A percentile compares a stretch with the other conserved stretches of the same genome.
Evolutionary conservation across 2,329 filamentous ascomycete genomes (phyloP).

Genomic region (Xylaria sp.): DNA sequence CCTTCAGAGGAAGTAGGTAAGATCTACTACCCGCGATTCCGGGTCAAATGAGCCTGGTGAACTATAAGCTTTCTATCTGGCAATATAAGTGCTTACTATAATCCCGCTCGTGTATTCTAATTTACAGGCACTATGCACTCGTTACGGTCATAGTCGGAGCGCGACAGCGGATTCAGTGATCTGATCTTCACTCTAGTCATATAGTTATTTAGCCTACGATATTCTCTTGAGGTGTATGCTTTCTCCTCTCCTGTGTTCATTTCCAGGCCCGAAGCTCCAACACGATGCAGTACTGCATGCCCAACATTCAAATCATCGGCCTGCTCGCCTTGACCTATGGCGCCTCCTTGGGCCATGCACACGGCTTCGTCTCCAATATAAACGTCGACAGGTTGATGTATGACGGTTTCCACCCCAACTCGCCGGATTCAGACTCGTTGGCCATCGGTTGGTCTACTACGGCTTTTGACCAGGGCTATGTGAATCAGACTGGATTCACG

Average conservation of each 20-base stretch:
- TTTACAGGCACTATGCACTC: background rate
- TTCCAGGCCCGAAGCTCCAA: background rate
- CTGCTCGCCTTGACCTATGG: constrained; percentile 29
- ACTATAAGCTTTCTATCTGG: background rate
- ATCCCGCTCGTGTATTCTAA: background rate
- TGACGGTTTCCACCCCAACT: constrained; percentile 43
- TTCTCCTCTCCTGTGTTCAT: background rate
- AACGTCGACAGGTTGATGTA: constrained; percentile 45
- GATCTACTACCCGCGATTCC: constrained; percentile 26
- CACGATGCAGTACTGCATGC: constrained; percentile 26
- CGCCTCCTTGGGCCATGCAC: constrained; percentile 28
- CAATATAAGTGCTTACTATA: constrained; percentile 16
- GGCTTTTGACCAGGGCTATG: constrained; percentile 55
- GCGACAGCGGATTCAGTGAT: background rate
- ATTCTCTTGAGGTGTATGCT: background rate
- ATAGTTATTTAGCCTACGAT: background rate
- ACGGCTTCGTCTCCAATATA: constrained; percentile 48
- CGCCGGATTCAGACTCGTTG: constrained; percentile 37
- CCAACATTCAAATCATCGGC: background rate
- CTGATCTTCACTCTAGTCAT: background rate
- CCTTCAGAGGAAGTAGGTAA: background rate
- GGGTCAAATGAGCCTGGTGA: constrained; percentile 4
- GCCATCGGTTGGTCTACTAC: constrained; percentile 48
- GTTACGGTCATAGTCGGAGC: background rate
- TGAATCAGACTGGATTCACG: constrained; percentile 52